phyloP scores from a whole-genome alignment of 2,329 filamentous ascomycete species.

The Rachicladosporium sp. region DNA sequence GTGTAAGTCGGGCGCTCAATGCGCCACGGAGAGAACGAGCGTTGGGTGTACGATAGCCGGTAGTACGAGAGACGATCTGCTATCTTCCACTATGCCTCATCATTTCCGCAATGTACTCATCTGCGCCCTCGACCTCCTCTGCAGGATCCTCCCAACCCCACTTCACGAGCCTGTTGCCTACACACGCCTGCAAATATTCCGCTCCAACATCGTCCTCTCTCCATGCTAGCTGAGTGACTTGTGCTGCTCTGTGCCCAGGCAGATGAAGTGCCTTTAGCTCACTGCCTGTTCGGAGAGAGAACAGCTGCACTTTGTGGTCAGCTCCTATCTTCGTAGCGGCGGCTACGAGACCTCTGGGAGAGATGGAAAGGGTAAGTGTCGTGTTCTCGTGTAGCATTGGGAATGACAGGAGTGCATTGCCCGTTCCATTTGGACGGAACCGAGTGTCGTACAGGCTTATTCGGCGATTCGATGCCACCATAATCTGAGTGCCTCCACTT shows the following conservation, averaged over 20 bases:
- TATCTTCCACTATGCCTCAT: too few species aligned
- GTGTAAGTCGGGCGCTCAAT: too few species aligned
- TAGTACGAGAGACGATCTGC: too few species aligned
- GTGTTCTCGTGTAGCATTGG: conserved; percentile 9
- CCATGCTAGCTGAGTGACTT: conserved; percentile 10
- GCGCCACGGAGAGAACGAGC: too few species aligned
- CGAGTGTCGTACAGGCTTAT: conserved; percentile 11
- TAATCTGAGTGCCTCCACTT: conserved; percentile 6
- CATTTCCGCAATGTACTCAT: too few species aligned
- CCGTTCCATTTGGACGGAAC: neutral
- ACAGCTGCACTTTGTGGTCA: conserved; percentile 12
- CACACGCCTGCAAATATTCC: conserved; percentile 13
- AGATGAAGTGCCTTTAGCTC: conserved; percentile 8
- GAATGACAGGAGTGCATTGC: conserved; percentile 3
- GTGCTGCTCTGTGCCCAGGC: neutral
- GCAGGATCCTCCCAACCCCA: conserved; percentile 9
- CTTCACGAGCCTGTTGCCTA: conserved; percentile 8
- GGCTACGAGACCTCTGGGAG: conserved; percentile 10
- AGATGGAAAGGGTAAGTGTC: conserved; percentile 9
- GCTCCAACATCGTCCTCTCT: conserved; percentile 9
- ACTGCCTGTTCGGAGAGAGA: conserved; percentile 12
- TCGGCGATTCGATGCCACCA: conserved; percentile 9
- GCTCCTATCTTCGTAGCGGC: conserved; percentile 1
- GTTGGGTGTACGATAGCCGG: too few species aligned
- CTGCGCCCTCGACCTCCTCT: neutral